Evolutionary conservation across 805 yeast genomes (phyloP), one percentile per base, ranked within the genome.

Genomic region (Debaryomyces maramus): DNA sequence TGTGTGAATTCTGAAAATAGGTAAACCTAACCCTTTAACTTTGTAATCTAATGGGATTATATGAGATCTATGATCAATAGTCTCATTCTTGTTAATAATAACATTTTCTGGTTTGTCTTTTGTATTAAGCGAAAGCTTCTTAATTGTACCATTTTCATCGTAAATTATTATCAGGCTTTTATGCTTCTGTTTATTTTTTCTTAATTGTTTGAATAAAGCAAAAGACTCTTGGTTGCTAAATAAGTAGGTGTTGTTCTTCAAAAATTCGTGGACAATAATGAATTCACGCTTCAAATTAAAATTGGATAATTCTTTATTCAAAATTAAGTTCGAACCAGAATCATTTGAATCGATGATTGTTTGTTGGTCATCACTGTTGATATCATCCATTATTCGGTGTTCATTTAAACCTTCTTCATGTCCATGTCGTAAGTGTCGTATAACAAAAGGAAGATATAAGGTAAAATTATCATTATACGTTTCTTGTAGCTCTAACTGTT

Each of bases 381-480:
- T 17, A 9, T 32, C 38, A 22, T 34, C 16, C n/a, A 34, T 7
- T 23, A 15, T 26, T 6, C 8, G 28, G 19, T 4, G 32, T 17
- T 29, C 26, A 18, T 29, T 20, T 26, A 9, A 3, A 2, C 20
- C 19, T 13, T 34, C 34, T 22, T 29, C 26, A 15, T 29, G 16
- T 21, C 23, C 29, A 18, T 27, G 34, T 30, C 35, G 28, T 34
- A 53, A 34, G 22, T 61, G 55, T 22, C 72, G 48, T n/a, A 66
- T 34, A n/a, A 67, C 46, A 48, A 45, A 70, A 5, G 75, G 75
- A 6, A 66, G 45, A 45, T 67, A 70, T 21, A 52, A 46, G 8
- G 63, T 61, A 45, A 59, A 70, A 41, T 70, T 70, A n/a, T 61
- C 71, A 19, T 50, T 51, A 46, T 53, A 70, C 2, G 64, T 52